Evolutionary conservation across 176 grass and related monocot genomes (phyloP), one percentile per base, ranked within the genome.

Genomic region (Chloris gayana): DNA sequence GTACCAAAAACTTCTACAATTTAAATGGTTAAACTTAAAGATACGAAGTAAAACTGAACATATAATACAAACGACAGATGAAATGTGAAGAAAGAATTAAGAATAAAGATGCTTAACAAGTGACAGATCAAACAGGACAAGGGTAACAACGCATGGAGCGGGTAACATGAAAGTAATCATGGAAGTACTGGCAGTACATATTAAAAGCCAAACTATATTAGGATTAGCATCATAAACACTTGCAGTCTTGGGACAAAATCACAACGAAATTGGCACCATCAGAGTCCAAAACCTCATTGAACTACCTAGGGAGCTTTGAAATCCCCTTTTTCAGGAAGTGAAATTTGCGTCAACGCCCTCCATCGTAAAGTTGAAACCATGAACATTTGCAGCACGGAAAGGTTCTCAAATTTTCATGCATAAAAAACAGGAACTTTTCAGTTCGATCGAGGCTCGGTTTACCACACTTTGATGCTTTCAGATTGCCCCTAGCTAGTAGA

Each of bases 191-290:
- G 34, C 5, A n/a, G n/a, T 12, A 45, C 17, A 18, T n/a, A 82
- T 77, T 77, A 22, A 37, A 60, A 11, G 41, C 41, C 72, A 82
- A 78, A 77, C 38, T 89, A 85, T 85, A 89, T 86, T 86, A 89
- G 67, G 30, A 69, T 82, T 86, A 86, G 73, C 67, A 74, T 75
- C 72, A 77, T 86, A 89, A 86, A 81, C 73, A 78, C 31, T 67
- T 73, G 60, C 2, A 10, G 83, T 76, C 70, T 77, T 7, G 35
- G 37, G 58, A 60, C 35, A 77, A 67, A 77, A 78, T 44, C 51
- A 34, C 66, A 86, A 63, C 37, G 60, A 86, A 86, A 7, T 17
- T 67, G 59, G 77, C 32, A 85, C 37, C 47, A 82, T 33, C 58
- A 71, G 69, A 82, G 49, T 62, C 67, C 78, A 60, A 78, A 82